Evolutionary conservation across 495 filamentous ascomycete species (phyloP).

Genomic region (Pseudoneurospora amorphoporcata): DNA sequence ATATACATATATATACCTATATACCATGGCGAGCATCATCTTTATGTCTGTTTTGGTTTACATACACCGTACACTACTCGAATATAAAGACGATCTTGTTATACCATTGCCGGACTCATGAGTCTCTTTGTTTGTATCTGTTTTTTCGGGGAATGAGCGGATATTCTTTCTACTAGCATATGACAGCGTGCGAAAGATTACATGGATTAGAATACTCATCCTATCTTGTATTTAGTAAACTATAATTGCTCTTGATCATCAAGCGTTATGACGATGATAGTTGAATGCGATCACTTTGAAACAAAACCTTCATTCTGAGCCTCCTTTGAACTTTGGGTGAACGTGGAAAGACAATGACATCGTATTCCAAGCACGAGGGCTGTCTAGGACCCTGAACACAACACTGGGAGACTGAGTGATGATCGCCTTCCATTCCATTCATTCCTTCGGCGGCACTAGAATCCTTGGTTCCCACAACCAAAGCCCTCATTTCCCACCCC

Average conservation of each 20-base stretch:
- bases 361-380: neutral
- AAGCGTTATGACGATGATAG: neutral
- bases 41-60: neutral
- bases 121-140: neutral
- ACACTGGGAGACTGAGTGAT: neutral
- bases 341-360: neutral
- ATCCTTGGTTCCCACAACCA: too few relatives aligned
- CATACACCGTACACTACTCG: neutral
- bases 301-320: neutral
- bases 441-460: neutral
- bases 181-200: neutral
- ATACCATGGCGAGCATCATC: neutral
- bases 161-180: neutral
- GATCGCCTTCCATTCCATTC: neutral
- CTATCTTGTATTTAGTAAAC: neutral
- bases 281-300: neutral
- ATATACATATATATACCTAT: neutral
- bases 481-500: too few relatives aligned
- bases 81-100: neutral
- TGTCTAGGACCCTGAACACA: neutral
- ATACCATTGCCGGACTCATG: neutral
- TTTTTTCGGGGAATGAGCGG: neutral
- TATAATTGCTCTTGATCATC: neutral
- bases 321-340: neutral
- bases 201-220: neutral